Percentiles rank a stretch among this genome's conserved stretches.
Evolutionary conservation across 192 early-diverging fungal genomes (phyloP).

Genomic region (Coemansia sp.): DNA sequence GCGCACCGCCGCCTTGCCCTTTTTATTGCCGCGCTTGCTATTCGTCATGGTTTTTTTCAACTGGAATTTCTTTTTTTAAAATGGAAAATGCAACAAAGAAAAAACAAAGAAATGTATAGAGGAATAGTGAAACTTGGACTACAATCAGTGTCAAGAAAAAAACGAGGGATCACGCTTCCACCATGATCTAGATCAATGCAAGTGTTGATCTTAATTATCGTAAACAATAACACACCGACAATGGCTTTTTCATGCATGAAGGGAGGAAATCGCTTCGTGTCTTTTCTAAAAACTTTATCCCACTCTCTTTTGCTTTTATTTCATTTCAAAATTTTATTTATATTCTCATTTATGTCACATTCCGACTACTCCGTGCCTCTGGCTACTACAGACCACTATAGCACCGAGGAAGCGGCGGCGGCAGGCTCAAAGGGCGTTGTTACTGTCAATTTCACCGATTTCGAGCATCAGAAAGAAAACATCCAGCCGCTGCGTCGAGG

Average conservation of each 20-base stretch:
- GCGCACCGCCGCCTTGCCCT: slow-evolving; percentile 8
- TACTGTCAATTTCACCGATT: slow-evolving; percentile 51
- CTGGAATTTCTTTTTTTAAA: not conserved
- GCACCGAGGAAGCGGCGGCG: not conserved
- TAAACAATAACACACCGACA: too few species aligned
- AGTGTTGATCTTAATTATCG: too few species aligned
- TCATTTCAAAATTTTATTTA: not conserved
- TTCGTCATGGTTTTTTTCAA: too few species aligned
- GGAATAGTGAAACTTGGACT: too few species aligned
- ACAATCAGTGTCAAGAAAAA: too few species aligned
- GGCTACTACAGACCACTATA: not conserved
- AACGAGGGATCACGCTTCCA: too few species aligned
- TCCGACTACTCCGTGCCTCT: not conserved
- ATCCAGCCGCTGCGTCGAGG: slow-evolving; percentile 69
- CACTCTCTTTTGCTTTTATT: not conserved
- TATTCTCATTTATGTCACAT: slow-evolving; percentile 13
- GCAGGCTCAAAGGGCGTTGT: too few species aligned
- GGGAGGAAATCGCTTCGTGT: not conserved
- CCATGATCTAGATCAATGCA: too few species aligned
- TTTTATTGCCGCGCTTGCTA: not conserved
- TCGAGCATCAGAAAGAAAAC: slow-evolving; percentile 82
- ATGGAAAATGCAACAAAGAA: not conserved
- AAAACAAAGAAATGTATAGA: not conserved
- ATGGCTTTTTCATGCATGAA: too few species aligned
- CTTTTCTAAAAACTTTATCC: too few species aligned